Percentiles rank a stretch among this genome's conserved stretches.
Conservation (phyloP, 768 basidiomycete genomes). For the Bullera alba region DNA sequence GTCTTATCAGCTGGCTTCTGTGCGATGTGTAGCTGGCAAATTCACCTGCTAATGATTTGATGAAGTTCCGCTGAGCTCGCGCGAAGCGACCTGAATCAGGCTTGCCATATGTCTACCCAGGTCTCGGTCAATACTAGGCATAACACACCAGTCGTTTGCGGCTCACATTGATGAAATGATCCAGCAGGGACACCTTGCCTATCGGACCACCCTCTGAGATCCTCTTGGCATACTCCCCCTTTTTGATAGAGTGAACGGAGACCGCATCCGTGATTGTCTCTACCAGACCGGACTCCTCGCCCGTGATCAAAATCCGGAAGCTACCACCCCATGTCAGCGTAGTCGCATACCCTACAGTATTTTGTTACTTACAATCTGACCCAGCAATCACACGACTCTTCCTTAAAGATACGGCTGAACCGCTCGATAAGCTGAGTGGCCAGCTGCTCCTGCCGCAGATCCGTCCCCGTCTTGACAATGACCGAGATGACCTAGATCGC, state of each 20-base stretch:
- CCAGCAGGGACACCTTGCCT: constrained; percentile 79
- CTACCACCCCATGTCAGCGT: constrained; percentile 47
- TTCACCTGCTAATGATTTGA: constrained; percentile 78
- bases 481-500: constrained; percentile 89
- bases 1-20: constrained; percentile 6
- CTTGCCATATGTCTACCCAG: constrained; percentile 82
- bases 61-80: constrained; percentile 88
- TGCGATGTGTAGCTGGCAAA: constrained; percentile 6
- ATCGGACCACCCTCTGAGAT: constrained; percentile 65
- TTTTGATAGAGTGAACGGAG: constrained; percentile 98
- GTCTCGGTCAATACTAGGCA: not conserved
- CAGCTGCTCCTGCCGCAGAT: constrained; percentile 92
- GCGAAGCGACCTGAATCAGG: constrained; percentile 77
- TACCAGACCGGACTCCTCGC: constrained; percentile 83
- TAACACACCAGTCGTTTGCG: not conserved
- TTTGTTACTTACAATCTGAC: constrained; percentile 65
- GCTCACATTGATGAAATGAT: constrained; percentile 81
- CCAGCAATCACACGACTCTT: constrained; percentile 88
- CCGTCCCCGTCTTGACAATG: constrained; percentile 96
- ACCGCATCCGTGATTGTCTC: constrained; percentile 98
- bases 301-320: constrained; percentile 93
- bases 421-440: constrained; percentile 90
- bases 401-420: constrained; percentile 89
- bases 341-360: constrained; percentile 7
- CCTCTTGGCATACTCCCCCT: constrained; percentile 89